Base-by-base conservation (phyloP, 768 basidiomycete species). In the Pholiota microspora region DNA sequence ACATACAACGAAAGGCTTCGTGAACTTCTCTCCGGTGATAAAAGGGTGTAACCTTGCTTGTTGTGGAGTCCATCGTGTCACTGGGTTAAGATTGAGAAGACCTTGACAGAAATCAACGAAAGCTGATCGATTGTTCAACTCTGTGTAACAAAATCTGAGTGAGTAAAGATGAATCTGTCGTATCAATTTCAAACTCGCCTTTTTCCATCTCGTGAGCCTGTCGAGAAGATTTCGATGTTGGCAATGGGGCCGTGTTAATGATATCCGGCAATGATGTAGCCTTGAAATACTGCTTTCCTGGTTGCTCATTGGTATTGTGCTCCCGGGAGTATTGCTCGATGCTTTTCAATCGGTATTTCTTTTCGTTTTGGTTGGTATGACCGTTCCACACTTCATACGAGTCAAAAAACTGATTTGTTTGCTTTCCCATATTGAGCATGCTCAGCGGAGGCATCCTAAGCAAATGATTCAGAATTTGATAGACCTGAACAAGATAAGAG, bases 61-160 rank as follows among this genome's bases (percentile, higher is more conserved):
- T 65, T 97, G 94, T 23, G 97, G 96, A 9, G 95, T 88, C 97
- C 97, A 99, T 52, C 97, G 82, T 55, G 92, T 89, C 52, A 96
- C 85, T 15, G 97, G 96, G 65, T 98, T 94, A 73, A 99, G 74
- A 68, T 97, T 88, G 57, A 99, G 78, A 18, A 98, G 78, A 29
- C 97, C 97, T 69, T 91, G 86, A 54, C 94, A 96, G 71, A 99
- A 98, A 73, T 99, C 95, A 71, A 98, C 92, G 73, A 99, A 98
- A 12, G 96, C 89, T 45, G 90, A 82, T 42, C 97, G 83, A 65
- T 94, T 93, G 62, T 94, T 89, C 78, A 95, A 82, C 73, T 98
- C 97, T 97, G 68, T 45, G 54, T 54, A 2, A 49, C 12, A 28
- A 28, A 34, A 29, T 35, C 3, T 24, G 7, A 23, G 31, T 25